phyloP scores from a whole-genome alignment of 306 rosid genomes.

The Prunus mira region DNA sequence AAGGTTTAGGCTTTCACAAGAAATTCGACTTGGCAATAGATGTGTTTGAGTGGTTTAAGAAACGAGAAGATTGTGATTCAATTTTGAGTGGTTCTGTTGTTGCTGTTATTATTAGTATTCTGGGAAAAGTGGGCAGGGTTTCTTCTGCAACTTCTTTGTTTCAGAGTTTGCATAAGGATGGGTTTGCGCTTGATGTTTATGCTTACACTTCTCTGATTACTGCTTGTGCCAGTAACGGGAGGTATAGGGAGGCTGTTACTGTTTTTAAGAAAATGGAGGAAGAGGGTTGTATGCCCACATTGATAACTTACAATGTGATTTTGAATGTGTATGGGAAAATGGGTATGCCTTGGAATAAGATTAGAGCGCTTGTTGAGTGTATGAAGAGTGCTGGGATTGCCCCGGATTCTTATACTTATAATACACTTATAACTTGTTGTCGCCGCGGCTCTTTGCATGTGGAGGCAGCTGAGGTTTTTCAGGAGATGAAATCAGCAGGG shows the following conservation, averaged over 20 bases:
- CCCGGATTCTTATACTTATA: constrained; percentile 83
- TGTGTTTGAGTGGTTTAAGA: constrained; percentile 60
- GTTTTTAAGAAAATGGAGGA: constrained; percentile 67
- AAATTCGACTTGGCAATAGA: constrained; percentile 52
- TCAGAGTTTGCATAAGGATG: constrained; percentile 44
- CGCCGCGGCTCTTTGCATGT: constrained; percentile 66
- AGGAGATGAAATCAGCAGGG: constrained; percentile 57
- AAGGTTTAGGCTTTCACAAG: constrained; percentile 56
- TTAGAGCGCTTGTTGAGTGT: constrained; percentile 39
- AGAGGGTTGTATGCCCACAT: constrained; percentile 69
- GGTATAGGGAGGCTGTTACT: constrained; percentile 64
- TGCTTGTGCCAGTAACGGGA: constrained; percentile 64
- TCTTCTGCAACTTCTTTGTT: constrained; percentile 57
- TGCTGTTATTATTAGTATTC: constrained; percentile 62
- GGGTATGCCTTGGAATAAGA: constrained; percentile 87
- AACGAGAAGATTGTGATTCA: constrained; percentile 21
- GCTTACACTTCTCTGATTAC: constrained; percentile 78
- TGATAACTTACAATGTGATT: constrained; percentile 71
- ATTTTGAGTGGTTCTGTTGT: constrained; percentile 47
- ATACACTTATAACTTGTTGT: constrained; percentile 74
- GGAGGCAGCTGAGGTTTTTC: constrained; percentile 63
- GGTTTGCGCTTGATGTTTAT: constrained; percentile 63
- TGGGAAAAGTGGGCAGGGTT: constrained; percentile 67
- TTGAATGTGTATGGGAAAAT: constrained; percentile 85
- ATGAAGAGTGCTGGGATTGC: constrained; percentile 59